Evolutionary conservation across 192 early-diverging fungal genomes (phyloP), one percentile per base, ranked within the genome.

Genomic region (Dimargaris cristalligena): DNA sequence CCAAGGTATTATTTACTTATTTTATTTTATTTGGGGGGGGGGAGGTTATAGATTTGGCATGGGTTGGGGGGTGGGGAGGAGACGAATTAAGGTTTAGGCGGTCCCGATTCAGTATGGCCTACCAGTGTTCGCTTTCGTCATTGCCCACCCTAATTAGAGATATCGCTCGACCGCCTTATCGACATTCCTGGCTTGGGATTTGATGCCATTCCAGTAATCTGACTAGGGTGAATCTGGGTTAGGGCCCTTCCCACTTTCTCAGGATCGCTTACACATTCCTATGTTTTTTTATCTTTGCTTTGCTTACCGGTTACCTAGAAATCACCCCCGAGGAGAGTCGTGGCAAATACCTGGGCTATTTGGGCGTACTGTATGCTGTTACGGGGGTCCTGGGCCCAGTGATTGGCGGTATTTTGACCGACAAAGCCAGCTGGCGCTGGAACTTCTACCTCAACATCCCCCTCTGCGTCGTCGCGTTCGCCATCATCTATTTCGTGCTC

Each of bases 381-480:
- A 69, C 82, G 0, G 76, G 74, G 3, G 78, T 85, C 16, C 61
- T 84, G 31, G 89, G 80, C 1, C 87, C 88, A 20, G 63, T 89
- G 4, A 51, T 88, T 20, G 84, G 85, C 60, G 83, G 85, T 29
- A 74, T 73, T 9, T 84, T 90, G 56, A 78, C 80, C 2, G 82
- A 86, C 44, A 44, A 63, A 18, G 58, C 68, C 55, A 70, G 65
- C n/a, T 83, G 81, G 81, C 70, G 71, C 44, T 80, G 79, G 67
- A 80, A 80, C 52, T 89, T 89, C 63, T 90, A 75, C 70, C 83
- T 90, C 68, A 90, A 88, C 67, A 54, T 92, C 8, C 88, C 88
- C 34, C 52, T 90, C 61, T 65, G 78, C 31, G 67, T 79, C 2
- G 52, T 74, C 10, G 69, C 70, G 10, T 61, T 79, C 38, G 66